These are phyloP conservation scores for Tribonema minus DNA, from an alignment of 108 stramenopile genomes.

Conservation along the genomic window DNA sequence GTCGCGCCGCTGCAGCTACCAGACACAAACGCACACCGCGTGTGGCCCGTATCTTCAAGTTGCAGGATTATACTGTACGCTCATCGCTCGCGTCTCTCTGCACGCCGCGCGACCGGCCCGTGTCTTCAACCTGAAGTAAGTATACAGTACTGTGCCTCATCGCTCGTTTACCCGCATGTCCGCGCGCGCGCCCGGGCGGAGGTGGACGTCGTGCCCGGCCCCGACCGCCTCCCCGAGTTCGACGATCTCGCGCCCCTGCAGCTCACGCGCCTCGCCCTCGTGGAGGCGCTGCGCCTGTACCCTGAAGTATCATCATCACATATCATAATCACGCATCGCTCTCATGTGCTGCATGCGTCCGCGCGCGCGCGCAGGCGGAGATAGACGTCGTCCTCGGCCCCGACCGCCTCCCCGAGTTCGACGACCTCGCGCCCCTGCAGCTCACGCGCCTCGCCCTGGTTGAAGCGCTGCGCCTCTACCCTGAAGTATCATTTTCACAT, in stretches of 20 bases:
- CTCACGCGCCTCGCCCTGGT: slow-evolving; percentile 75
- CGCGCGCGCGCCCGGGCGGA: slow-evolving; percentile 53
- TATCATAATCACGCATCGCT: background rate
- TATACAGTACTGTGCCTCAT: too few relatives aligned
- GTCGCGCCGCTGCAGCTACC: too few relatives aligned
- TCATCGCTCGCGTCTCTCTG: too few relatives aligned
- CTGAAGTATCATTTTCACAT: slow-evolving; percentile 59
- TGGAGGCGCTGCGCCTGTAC: slow-evolving; percentile 78
- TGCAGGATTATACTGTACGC: too few relatives aligned
- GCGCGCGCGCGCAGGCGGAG: slow-evolving; percentile 54
- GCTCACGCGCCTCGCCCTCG: slow-evolving; percentile 72
- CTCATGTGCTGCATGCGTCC: too few relatives aligned
- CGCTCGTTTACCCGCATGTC: slow-evolving; percentile 71
- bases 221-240: slow-evolving; percentile 63
- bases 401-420: slow-evolving; percentile 63
- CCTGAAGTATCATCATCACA: too few relatives aligned
- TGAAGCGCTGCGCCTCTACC: slow-evolving; percentile 78
- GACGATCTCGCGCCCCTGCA: slow-evolving; percentile 70
- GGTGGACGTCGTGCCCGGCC: slow-evolving; percentile 75
- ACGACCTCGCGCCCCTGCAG: slow-evolving; percentile 68
- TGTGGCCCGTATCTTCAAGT: too few relatives aligned
- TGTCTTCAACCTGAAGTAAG: slow-evolving; percentile 80
- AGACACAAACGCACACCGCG: too few relatives aligned
- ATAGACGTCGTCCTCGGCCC: slow-evolving; percentile 77
- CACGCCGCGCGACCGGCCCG: too few relatives aligned